phyloP scores from a whole-genome alignment of 768 basidiomycete genomes.

The Leccinum variicolor region DNA sequence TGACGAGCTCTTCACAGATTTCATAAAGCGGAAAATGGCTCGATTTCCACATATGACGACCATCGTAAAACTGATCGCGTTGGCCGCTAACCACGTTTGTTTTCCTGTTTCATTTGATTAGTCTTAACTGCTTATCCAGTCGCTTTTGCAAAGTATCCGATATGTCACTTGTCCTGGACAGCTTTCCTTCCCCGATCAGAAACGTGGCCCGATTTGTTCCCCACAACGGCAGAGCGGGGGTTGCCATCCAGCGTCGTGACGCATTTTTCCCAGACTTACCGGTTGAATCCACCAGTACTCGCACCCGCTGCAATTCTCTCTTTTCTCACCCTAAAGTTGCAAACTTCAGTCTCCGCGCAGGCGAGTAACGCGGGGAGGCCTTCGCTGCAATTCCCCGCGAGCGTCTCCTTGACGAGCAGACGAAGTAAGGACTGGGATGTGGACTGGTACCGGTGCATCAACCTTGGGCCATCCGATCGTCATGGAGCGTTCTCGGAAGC shows the following conservation, averaged over 20 bases:
- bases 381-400: conserved; percentile 15
- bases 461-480: conserved; percentile 31
- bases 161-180: conserved; percentile 56
- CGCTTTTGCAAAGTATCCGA: conserved; percentile 50
- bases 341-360: conserved; percentile 9
- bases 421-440: conserved; percentile 60
- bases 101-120: conserved; percentile 11
- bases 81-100: conserved; percentile 64
- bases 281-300: conserved; percentile 55
- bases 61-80: conserved; percentile 57
- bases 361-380: background rate
- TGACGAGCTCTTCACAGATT: conserved; percentile 36
- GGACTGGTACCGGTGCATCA: conserved; percentile 63
- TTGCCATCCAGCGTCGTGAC: conserved; percentile 23
- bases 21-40: conserved; percentile 39
- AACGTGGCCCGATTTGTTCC: conserved; percentile 56
- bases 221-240: conserved; percentile 11
- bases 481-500: conserved; percentile 38
- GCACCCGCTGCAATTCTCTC: conserved; percentile 71
- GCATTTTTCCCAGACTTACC: conserved; percentile 45
- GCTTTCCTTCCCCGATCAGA: conserved; percentile 44
- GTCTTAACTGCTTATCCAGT: conserved; percentile 3
- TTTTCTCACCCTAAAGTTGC: conserved; percentile 53
- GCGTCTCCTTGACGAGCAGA: conserved; percentile 9
- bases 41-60: conserved; percentile 44